Base-by-base conservation (phyloP, 2,329 filamentous ascomycete species). In the Fusarium transvaalense region DNA sequence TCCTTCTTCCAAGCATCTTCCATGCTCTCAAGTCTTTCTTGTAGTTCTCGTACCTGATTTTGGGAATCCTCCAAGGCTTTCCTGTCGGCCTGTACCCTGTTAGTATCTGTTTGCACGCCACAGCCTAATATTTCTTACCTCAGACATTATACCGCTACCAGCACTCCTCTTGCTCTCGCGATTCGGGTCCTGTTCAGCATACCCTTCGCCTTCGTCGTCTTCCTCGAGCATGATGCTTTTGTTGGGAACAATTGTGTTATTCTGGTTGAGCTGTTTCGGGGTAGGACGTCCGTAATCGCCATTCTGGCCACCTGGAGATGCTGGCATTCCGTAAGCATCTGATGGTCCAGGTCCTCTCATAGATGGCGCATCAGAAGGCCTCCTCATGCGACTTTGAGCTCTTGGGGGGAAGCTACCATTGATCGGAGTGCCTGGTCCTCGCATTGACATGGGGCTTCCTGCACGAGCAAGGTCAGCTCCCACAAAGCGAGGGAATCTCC, bases 161-260 rank as follows among this genome's bases (percentile, higher is more conserved):
- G 70, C 76, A 54, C 74, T 79, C 37, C 74, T 73, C 46, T 80
- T 76, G 58, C 72, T 75, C 21, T 72, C 74, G 23, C 71, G 63
- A 21, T 73, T 80, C 25, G 72, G 73, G 35, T 62, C 67, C 31
- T 72, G 68, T 23, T 77, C 76, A 29, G 86, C 87, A 76, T 92
- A 92, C 4, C 87, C 85, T 46, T 74, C 85, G 50, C 84, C 84
- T 68, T 93, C 92, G 71, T 97, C 94, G 69, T 97, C 94, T 76
- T 98, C 96, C 78, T 99, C 96, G 2, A 98, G 89, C 90, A 98
- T 94, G 1, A 92, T 97, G 75, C 95, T 97, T 81, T 98, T 99
- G 77, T 97, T 98, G 1, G 96, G 96, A 32, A 98, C 92, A 74
- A 98, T 97, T 0, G 94, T 98, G 76, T 97, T 98, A 76, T 92